phyloP scores from a whole-genome alignment of 2,329 filamentous ascomycete species.

The Claviceps pazoutovae region DNA sequence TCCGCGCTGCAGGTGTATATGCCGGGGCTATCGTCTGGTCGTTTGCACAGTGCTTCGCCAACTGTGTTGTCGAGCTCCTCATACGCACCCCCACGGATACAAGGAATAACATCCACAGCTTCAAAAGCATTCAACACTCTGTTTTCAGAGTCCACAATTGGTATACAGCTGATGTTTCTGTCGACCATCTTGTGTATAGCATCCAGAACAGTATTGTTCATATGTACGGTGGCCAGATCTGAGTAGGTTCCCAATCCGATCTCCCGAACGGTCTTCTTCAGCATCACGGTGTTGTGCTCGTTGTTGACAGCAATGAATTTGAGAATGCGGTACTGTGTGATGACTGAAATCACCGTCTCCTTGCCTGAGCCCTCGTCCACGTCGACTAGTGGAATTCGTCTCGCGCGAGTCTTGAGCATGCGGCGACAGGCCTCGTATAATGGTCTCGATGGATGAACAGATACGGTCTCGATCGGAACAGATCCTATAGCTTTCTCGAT shows the following conservation, averaged over 20 bases:
- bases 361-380: slow-evolving; percentile 86
- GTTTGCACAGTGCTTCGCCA: slow-evolving; percentile 76
- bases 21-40: slow-evolving; percentile 81
- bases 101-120: slow-evolving; percentile 88
- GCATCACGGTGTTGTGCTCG: slow-evolving; percentile 67
- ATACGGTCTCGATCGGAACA: slow-evolving; percentile 81
- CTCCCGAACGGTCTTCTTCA: slow-evolving; percentile 77
- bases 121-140: slow-evolving; percentile 91
- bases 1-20: slow-evolving; percentile 93
- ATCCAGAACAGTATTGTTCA: slow-evolving; percentile 85
- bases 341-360: slow-evolving; percentile 87
- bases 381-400: slow-evolving; percentile 86
- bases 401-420: slow-evolving; percentile 87
- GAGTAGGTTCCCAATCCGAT: slow-evolving; percentile 75
- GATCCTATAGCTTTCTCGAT: slow-evolving; percentile 92
- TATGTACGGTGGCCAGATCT: slow-evolving; percentile 66
- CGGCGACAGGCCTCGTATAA: slow-evolving; percentile 90
- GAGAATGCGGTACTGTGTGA: slow-evolving; percentile 95
- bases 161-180: slow-evolving; percentile 86
- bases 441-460: slow-evolving; percentile 80
- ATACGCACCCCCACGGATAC: slow-evolving; percentile 87
- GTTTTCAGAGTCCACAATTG: slow-evolving; percentile 68
- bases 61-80: slow-evolving; percentile 79
- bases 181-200: slow-evolving; percentile 89
- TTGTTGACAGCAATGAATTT: slow-evolving; percentile 97